These are phyloP conservation scores for Fusarium sp. DNA, from an alignment of 2,329 filamentous ascomycete species.

Conservation along the genomic window DNA sequence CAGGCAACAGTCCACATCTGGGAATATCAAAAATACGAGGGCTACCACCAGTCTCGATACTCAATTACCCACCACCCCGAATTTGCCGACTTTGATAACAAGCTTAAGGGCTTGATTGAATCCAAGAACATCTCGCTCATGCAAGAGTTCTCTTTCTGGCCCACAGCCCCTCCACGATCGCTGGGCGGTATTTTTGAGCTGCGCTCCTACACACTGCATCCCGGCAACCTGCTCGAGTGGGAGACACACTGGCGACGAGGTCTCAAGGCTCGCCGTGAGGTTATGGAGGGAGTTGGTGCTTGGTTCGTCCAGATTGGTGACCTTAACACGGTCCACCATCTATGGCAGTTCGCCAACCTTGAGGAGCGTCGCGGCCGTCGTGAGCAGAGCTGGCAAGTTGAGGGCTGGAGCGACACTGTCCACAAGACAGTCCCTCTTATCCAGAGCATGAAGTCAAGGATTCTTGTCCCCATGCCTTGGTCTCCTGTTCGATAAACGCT, in stretches of 20 bases:
- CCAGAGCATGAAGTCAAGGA: slow-evolving; percentile 94
- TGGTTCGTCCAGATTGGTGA: slow-evolving; percentile 99
- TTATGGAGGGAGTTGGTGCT: slow-evolving; percentile 98
- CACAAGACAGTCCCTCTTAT: slow-evolving; percentile 99
- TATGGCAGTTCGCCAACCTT: slow-evolving; percentile 98
- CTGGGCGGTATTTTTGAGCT: slow-evolving; percentile 96
- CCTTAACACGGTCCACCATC: slow-evolving; percentile 95
- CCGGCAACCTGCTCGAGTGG: slow-evolving; percentile 97
- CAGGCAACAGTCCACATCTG: slow-evolving; percentile 87
- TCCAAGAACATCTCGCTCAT: slow-evolving; percentile 91
- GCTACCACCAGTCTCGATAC: slow-evolving; percentile 93
- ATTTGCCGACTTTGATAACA: slow-evolving; percentile 84
- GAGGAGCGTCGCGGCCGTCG: slow-evolving; percentile 91
- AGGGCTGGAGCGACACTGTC: slow-evolving; percentile 97
- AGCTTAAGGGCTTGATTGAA: slow-evolving; percentile 87
- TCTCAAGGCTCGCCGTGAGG: slow-evolving; percentile 88
- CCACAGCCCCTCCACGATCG: slow-evolving; percentile 88
- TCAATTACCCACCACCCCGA: slow-evolving; percentile 86
- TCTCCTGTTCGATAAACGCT: slow-evolving; percentile 81
- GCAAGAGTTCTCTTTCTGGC: slow-evolving; percentile 99
- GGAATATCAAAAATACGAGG: slow-evolving; percentile 98
- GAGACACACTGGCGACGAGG: slow-evolving; percentile 98
- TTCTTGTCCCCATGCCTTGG: slow-evolving; percentile 96
- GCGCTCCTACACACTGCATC: slow-evolving; percentile 95
- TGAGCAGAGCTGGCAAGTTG: slow-evolving; percentile 94